phyloP scores from a whole-genome alignment of 2,329 filamentous ascomycete species.

The Apiospora rasikravindrae region DNA sequence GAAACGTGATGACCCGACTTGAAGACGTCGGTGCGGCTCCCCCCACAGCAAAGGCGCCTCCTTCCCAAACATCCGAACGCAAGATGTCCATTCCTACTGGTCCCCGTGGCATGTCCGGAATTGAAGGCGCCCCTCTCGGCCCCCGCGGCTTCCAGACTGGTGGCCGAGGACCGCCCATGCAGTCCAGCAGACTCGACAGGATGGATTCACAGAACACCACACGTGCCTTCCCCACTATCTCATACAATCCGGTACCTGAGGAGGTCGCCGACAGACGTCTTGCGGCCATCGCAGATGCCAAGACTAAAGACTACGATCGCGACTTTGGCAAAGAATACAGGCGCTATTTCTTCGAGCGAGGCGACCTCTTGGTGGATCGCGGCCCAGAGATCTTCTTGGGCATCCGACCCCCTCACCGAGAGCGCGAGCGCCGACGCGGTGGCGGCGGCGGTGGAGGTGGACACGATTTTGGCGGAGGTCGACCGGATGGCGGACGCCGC shows the following conservation, averaged over 20 bases:
- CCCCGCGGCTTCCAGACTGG: conserved; percentile 45
- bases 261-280: conserved; percentile 69
- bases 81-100: conserved; percentile 37
- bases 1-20: conserved; percentile 60
- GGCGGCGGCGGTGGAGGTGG: conserved; percentile 40
- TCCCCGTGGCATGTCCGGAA: conserved; percentile 35
- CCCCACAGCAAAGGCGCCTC: conserved; percentile 26
- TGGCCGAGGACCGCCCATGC: conserved; percentile 26
- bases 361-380: conserved; percentile 70
- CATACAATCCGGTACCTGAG: conserved; percentile 64
- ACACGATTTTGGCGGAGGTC: conserved; percentile 25
- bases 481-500: conserved; percentile 27
- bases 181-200: conserved; percentile 23
- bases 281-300: conserved; percentile 57
- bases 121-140: conserved; percentile 44
- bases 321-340: conserved; percentile 61
- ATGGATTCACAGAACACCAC: conserved; percentile 40
- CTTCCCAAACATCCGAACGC: conserved; percentile 27
- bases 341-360: conserved; percentile 75
- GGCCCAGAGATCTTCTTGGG: conserved; percentile 73
- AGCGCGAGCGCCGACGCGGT: conserved; percentile 47
- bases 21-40: conserved; percentile 49
- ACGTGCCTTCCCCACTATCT: conserved; percentile 46
- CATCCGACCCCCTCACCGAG: conserved; percentile 64
- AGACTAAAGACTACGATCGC: conserved; percentile 47